Percentiles rank a stretch among this genome's conserved stretches.
Conservation (phyloP, 352 stramenopile species). For the Globisporangium splendens region DNA sequence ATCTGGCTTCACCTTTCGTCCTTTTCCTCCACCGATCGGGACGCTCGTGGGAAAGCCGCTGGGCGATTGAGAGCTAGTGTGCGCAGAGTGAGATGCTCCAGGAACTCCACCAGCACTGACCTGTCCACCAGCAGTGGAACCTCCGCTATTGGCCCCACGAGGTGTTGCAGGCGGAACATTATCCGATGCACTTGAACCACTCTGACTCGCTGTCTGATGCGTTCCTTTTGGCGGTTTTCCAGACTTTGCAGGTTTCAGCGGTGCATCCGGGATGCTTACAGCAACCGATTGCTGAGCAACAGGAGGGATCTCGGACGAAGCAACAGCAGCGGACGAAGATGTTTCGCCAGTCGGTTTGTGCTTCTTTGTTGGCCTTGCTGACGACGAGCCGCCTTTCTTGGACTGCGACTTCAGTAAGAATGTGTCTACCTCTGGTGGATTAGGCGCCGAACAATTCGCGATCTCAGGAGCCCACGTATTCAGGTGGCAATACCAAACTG, state of each 20-base stretch:
- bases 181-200: not conserved
- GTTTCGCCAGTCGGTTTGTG: constrained; percentile 18
- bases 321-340: not conserved
- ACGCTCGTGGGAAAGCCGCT: constrained; percentile 2
- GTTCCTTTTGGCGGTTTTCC: constrained; percentile 11
- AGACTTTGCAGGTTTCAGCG: constrained; percentile 6
- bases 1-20: constrained; percentile 13
- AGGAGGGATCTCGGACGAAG: not conserved
- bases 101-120: not conserved
- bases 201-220: not conserved
- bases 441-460: constrained; percentile 62
- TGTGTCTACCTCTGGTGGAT: constrained; percentile 68
- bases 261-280: not conserved
- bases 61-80: not conserved
- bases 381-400: constrained; percentile 36
- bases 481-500: constrained; percentile 85
- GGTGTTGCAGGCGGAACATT: not conserved
- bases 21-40: constrained; percentile 10
- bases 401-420: constrained; percentile 60
- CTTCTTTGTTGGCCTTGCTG: constrained; percentile 51
- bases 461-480: constrained; percentile 79
- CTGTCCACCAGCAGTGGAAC: not conserved
- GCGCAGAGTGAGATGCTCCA: not conserved
- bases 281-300: not conserved
- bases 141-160: not conserved